Evolutionary conservation across 2,329 filamentous ascomycete genomes (phyloP), one percentile per base, ranked within the genome.

Genomic region (Aspergillus aculeatinus): DNA sequence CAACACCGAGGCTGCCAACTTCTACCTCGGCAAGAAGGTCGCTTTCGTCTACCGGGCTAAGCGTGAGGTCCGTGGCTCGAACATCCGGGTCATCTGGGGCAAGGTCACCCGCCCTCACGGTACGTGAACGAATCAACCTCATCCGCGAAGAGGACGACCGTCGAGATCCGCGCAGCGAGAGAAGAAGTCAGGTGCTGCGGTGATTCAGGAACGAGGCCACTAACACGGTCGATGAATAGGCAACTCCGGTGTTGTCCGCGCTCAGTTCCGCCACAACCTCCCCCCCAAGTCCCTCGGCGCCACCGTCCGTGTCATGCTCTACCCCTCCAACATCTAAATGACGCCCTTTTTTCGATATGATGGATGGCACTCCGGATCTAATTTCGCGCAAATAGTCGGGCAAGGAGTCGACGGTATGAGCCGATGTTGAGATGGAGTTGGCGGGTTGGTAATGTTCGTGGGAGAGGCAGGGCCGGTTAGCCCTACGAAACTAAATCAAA

Each of bases 11-110:
- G 91, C 89, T 79, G 94, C 95, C 82, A 91, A 89, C 83, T 97
- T 97, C 90, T 99, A 99, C 86, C 85, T 92, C 71, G 95, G 95
- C 84, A 99, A 99, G 90, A 93, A 93, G 85, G 88, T 98, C 80
- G 95, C 95, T 80, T 99, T 92, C 82, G 92, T 99, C 82, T 99
- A 98, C 88, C 92, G 93, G 79, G 94, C 89, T 74, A 89, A 91
- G 83, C 93, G 89, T 83, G 92, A 96, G 86, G 87, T 96, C 78
- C 91, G 94, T 76, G 95, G 95, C 80, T 94, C 92, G 81, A 98
- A 98, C 89, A 96, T 98, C 84, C 89, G 94, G 78, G 90, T 98
- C 74, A 97, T 98, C 85, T 98, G 93, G 92, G 94, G 94, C 85
- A 97, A 96, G 87, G 89, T 98, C 80, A 96, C 92, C 79, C 86